Percentiles rank a stretch among this genome's conserved stretches.
Conservation (phyloP, 2,329 filamentous ascomycete genomes). For the Dothideomycetidae sp. region DNA sequence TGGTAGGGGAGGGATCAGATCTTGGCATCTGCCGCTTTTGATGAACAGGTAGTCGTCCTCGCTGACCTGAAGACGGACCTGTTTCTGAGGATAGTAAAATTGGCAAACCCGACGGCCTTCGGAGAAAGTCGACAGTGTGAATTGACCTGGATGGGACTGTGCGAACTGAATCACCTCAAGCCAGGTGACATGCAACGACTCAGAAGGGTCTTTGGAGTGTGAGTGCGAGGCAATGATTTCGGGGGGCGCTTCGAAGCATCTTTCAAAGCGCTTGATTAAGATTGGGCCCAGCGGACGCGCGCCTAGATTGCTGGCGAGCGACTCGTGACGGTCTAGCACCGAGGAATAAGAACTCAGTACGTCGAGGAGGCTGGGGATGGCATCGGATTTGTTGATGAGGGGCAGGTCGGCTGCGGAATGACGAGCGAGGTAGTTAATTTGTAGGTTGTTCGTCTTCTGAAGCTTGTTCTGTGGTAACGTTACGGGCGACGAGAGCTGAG, state of each 20-base stretch:
- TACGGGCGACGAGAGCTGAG: conserved; percentile 15
- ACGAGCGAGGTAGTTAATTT: conserved; percentile 54
- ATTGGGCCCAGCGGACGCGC: conserved; percentile 71
- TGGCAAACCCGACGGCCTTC: conserved; percentile 62
- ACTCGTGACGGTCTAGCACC: conserved; percentile 72
- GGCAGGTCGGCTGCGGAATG: conserved; percentile 48
- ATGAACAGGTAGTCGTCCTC: conserved; percentile 82
- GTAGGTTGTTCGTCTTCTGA: conserved; percentile 37
- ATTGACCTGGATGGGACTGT: conserved; percentile 64
- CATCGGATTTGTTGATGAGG: conserved; percentile 50
- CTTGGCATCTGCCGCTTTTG: conserved; percentile 66
- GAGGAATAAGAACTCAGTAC: conserved; percentile 72
- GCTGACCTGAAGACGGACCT: conserved; percentile 67
- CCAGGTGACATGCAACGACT: conserved; percentile 52
- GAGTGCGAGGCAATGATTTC: conserved; percentile 48
- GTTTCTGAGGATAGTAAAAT: conserved; percentile 56
- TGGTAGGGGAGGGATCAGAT: conserved; percentile 66
- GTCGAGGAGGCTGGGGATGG: conserved; percentile 56
- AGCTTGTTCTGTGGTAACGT: conserved; percentile 33
- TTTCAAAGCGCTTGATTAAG: conserved; percentile 71
- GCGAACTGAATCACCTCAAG: conserved; percentile 76
- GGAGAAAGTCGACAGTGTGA: conserved; percentile 53
- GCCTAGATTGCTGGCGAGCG: conserved; percentile 70
- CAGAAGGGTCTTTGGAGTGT: conserved; percentile 19
- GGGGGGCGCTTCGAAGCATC: conserved; percentile 71